Evolutionary conservation across 306 rosid species (phyloP), one percentile per base, ranked within the genome.

Genomic region (Dalbergia oliveri): DNA sequence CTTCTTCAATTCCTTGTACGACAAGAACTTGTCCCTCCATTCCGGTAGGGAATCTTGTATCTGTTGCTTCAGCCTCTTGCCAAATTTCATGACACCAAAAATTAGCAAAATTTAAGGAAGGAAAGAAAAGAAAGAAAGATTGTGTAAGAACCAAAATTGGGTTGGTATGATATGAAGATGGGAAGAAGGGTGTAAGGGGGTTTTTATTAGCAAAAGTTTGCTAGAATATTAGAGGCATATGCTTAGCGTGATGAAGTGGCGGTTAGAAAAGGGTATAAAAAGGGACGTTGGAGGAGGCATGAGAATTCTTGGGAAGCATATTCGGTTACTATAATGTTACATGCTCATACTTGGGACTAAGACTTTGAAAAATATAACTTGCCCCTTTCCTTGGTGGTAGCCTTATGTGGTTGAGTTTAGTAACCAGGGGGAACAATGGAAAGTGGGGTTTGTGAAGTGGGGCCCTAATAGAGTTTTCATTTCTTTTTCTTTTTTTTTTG

Each of bases 1-100:
- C 84, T 90, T 85, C 97, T 94, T 94, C 90, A 94, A 13, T 4
- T 90, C 90, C 88, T 94, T 94, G 81, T 94, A 94, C 13, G 97
- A 87, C 90, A 94, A 73, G 75, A 85, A 93, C 79, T 91, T 87
- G 86, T 94, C 95, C 37, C 86, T 77, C 99, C 97, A 93, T 21
- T 83, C 88, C 37, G 97, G 97, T 69, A 93, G 18, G 0, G 97
- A 84, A 39, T 90, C 94, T 23, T 84, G 82, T 50, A 90, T 88
- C 53, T 91, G 99, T 19, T 91, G 89, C 84, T 94, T 94, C 64
- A 94, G 35, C 5, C 94, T 79, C 86, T 94, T 94, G 31, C 99
- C 97, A 21, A 94, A 94, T 79, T 94, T 94, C 99, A 94, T 88
- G 53, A 70, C 11, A 9, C 5, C 9, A 18, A 7, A 4, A 70